Evolutionary conservation across 2,329 filamentous ascomycete genomes (phyloP), one percentile per base, ranked within the genome.

Genomic region (Microsporum ferrugineum): DNA sequence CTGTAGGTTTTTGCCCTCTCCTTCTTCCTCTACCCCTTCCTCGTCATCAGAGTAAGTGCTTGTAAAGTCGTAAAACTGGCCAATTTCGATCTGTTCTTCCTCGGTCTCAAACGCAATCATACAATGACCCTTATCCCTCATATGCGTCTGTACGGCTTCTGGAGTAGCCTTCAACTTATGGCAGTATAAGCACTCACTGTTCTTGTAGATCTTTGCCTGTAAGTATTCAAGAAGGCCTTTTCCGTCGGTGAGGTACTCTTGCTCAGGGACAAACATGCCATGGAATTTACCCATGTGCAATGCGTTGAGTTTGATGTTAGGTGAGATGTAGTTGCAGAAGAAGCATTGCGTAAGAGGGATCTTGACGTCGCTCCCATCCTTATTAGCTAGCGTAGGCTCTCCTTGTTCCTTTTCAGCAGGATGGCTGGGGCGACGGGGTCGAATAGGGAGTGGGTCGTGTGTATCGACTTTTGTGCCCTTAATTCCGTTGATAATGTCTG

Each of bases 111-210:
- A 99, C 0, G 90, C 91, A 67, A 99, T 95, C 82, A 91, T 96
- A 81, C 92, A 97, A 75, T 99, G 94, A 0, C 90, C 88, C 71
- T 91, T 92, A 72, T 99, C 94, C 51, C 90, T 86, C 94, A 99
- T 99, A 73, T 99, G 94, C 0, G 91, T 96, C 71, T 96, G 91
- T 31, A 91, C 84, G 17, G 89, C 92, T 61, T 86, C 85, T 0
- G 88, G 80, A 10, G 86, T 91, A 64, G 86, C 84, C 71, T 94
- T 89, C 49, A 87, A 75, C 73, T 94, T 95, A 71, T 88, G 87
- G 72, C 94, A 99, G 71, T 86, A 91, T 55, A 99, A 75, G 72
- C 94, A 99, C 73, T 95, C 87, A 71, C 90, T 85, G 64, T 87
- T 84, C 62, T 90, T 83, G 63, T 86, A 82, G 45, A 99, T 86